Evolutionary conservation across 2,329 filamentous ascomycete species (phyloP).

Genomic region (Coniochaeta prunicola): DNA sequence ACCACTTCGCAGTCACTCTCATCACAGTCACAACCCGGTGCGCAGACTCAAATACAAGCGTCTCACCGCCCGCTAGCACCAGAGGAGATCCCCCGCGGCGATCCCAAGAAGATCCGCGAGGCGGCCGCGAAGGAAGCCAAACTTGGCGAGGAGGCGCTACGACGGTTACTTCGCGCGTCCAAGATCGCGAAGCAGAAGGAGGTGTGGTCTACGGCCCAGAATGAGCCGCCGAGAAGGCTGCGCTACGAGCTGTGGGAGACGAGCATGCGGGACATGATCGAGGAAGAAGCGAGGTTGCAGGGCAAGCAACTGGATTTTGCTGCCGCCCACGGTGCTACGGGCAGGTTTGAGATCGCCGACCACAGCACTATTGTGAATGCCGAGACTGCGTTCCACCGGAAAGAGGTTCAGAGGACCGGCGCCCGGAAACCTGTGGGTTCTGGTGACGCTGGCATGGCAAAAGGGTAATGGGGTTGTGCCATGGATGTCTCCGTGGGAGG

Average conservation of each 20-base stretch:
- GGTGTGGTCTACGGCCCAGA: conserved; percentile 47
- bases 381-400: conserved; percentile 43
- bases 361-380: conserved; percentile 60
- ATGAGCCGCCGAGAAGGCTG: conserved; percentile 43
- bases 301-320: conserved; percentile 17
- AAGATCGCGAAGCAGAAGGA: conserved; percentile 61
- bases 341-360: conserved; percentile 47
- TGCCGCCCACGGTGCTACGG: conserved; percentile 23
- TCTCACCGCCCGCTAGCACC: conserved; percentile 13
- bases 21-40: conserved; percentile 3
- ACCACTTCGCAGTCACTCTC: conserved; percentile 9
- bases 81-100: conserved; percentile 35
- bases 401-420: conserved; percentile 41
- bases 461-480: not conserved
- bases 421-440: conserved; percentile 26
- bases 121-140: conserved; percentile 53
- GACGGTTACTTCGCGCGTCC: conserved; percentile 51
- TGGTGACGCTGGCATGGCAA: conserved; percentile 13
- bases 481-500: not conserved
- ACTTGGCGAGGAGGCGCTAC: conserved; percentile 54
- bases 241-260: conserved; percentile 54
- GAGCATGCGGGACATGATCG: conserved; percentile 51
- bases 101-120: conserved; percentile 51
- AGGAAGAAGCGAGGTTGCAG: conserved; percentile 16
- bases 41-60: conserved; percentile 4